Percentiles rank a stretch among this genome's conserved stretches.
Conservation (phyloP, 164 flowering plant genomes). For the Piper longum region DNA sequence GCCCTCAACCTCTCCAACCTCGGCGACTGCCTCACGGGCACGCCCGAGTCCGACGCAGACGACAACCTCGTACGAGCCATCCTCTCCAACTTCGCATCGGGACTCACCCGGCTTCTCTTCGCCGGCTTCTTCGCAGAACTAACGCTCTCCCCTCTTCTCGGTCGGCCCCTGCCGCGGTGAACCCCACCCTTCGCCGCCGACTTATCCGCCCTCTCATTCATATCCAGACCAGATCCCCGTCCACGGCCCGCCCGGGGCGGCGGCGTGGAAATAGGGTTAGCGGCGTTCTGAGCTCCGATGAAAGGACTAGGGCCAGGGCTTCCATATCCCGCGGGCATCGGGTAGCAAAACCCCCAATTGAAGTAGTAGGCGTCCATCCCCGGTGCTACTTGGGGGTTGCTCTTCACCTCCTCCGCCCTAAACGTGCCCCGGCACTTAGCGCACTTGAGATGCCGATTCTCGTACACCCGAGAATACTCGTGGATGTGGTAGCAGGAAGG, state of each 20-base stretch:
- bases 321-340: conserved; percentile 16
- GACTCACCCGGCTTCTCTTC: not conserved
- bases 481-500: conserved; percentile 61
- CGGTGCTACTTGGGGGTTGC: conserved; percentile 44
- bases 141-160: not conserved
- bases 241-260: not conserved
- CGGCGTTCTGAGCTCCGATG: no score
- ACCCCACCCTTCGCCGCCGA: not conserved
- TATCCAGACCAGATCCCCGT: not conserved
- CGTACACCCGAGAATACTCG: conserved; percentile 56
- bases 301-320: not conserved
- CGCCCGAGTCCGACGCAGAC: not conserved
- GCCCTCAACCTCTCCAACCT: not conserved
- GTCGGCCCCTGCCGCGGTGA: not conserved
- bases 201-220: not conserved
- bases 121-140: not conserved
- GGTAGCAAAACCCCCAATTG: conserved; percentile 67
- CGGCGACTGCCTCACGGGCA: not conserved
- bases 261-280: not conserved
- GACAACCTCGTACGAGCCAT: not conserved
- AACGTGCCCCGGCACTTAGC: conserved; percentile 59
- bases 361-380: conserved; percentile 61
- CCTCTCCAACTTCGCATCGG: not conserved
- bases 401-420: conserved; percentile 37
- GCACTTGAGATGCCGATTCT: conserved; percentile 56